Percentiles rank a stretch among this genome's conserved stretches.
These are phyloP conservation scores for Marsdenia floribunda DNA, from an alignment of 257 asterid species.

Conservation along the genomic window DNA sequence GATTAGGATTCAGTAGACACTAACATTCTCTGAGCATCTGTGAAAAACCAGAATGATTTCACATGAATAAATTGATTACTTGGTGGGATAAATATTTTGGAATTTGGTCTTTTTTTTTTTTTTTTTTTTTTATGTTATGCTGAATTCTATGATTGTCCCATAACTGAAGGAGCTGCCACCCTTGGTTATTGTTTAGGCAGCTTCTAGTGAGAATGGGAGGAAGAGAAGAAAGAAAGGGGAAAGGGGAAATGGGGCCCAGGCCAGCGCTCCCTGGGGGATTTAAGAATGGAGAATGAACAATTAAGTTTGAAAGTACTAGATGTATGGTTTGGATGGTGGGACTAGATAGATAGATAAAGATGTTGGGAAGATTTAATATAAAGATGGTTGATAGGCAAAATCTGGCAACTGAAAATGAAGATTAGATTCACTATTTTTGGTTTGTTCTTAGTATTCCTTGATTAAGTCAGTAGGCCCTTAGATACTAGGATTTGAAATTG, in stretches of 20 bases:
- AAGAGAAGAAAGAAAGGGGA: too few species aligned
- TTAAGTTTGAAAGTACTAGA: background rate
- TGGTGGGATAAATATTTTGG: background rate
- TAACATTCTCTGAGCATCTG: background rate
- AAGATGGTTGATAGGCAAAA: background rate
- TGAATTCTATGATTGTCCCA: background rate
- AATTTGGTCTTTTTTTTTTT: background rate
- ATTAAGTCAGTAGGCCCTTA: background rate
- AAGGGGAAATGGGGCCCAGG: too few species aligned
- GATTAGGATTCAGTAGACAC: background rate
- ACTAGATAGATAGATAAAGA: background rate
- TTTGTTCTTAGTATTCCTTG: background rate
- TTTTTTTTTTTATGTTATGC: background rate
- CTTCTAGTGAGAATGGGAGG: too few species aligned
- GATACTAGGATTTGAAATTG: background rate
- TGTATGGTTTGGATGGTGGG: background rate
- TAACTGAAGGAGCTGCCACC: too few species aligned
- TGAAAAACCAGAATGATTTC: too few species aligned
- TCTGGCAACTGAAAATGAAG: background rate
- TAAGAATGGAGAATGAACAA: too few species aligned
- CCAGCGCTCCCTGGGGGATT: too few species aligned
- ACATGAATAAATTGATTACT: background rate
- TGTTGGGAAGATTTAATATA: background rate
- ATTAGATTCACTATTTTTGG: background rate
- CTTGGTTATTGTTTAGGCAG: too few species aligned